A percentile compares a stretch with the other conserved stretches of the same genome.
Conservation (phyloP, 2,329 filamentous ascomycete genomes). For the Albifimbria verrucaria region DNA sequence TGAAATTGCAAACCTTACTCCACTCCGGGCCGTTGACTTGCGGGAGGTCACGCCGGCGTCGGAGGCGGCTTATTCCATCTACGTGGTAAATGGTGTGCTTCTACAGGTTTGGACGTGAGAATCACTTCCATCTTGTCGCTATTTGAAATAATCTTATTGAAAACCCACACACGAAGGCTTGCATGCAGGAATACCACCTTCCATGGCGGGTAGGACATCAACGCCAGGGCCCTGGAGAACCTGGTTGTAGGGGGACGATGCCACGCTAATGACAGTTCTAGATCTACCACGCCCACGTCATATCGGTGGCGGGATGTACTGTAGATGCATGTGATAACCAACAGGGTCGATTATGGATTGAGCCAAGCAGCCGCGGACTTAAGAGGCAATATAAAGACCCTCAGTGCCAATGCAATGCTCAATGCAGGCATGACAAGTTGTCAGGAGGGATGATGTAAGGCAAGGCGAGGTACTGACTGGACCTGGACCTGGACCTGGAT, state of each 20-base stretch:
- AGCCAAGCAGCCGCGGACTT: constrained; percentile 12
- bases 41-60: neutral
- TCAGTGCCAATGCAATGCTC: too few relatives aligned
- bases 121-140: neutral
- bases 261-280: neutral
- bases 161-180: neutral
- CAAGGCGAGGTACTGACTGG: too few relatives aligned
- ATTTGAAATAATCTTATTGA: neutral
- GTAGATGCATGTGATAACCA: too few relatives aligned
- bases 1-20: neutral
- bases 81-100: neutral
- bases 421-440: too few relatives aligned
- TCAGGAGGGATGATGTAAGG: too few relatives aligned
- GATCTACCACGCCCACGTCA: neutral
- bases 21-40: neutral
- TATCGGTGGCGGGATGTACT: neutral
- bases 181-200: neutral
- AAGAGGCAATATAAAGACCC: too few relatives aligned
- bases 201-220: neutral
- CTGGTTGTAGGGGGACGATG: neutral
- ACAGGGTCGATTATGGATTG: neutral
- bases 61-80: neutral
- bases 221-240: too few relatives aligned
- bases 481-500: too few relatives aligned
- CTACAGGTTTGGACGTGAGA: neutral